Conservation (phyloP, 1,139 yeast species). For the Yamadazyma diospyri region DNA sequence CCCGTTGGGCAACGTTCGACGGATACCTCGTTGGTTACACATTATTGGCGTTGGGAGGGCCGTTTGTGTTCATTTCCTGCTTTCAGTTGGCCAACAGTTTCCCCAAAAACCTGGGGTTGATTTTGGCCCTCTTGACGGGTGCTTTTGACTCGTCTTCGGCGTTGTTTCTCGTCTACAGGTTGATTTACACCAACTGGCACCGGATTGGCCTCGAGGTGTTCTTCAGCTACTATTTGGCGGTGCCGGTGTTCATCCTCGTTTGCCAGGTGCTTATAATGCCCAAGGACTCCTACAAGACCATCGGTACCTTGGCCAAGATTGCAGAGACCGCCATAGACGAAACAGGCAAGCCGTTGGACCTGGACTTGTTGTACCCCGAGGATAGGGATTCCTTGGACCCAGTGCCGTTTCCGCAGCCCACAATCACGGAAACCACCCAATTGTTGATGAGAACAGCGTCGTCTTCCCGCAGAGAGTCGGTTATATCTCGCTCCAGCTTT, state of each 20-base stretch:
- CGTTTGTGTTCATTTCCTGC: conserved; percentile 44
- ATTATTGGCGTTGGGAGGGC: conserved; percentile 43
- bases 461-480: conserved; percentile 33
- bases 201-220: conserved; percentile 45
- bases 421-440: conserved; percentile 40
- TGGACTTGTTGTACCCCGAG: conserved; percentile 34
- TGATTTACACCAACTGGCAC: conserved; percentile 49
- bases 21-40: conserved; percentile 40
- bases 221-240: conserved; percentile 61
- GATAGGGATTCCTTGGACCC: conserved; percentile 23
- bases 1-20: conserved; percentile 26
- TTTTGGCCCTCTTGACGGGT: conserved; percentile 39
- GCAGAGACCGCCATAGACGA: conserved; percentile 72
- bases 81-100: conserved; percentile 46
- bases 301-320: conserved; percentile 62
- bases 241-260: conserved; percentile 68
- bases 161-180: conserved; percentile 54
- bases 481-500: conserved; percentile 30
- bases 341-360: conserved; percentile 47
- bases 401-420: conserved; percentile 26
- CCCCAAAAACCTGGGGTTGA: conserved; percentile 41
- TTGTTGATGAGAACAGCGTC: conserved; percentile 36
- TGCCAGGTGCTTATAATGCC: conserved; percentile 85
- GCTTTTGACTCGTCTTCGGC: conserved; percentile 43
- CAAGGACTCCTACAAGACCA: conserved; percentile 63